Base-by-base conservation (phyloP, 2,329 filamentous ascomycete genomes). In the Mariannaea elegans region DNA sequence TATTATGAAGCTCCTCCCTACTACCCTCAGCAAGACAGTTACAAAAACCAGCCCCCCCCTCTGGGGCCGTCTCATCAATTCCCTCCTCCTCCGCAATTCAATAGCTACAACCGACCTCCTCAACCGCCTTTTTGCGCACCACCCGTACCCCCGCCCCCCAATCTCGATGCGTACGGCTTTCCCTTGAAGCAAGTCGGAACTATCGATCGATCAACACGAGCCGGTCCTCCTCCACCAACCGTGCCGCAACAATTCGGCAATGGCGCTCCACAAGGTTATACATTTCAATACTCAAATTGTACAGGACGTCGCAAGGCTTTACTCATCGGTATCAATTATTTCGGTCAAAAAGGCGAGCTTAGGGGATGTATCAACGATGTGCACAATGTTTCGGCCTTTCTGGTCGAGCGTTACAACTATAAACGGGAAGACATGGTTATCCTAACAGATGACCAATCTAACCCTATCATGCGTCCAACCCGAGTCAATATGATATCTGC, bases 291-390 rank as follows among this genome's bases (percentile, higher is more conserved):
- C 79, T 91, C 88, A 56, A 87, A 88, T 72, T 93, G 90, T 73
- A 89, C 87, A 6, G 90, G 90, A 45, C 84, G 84, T 64, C 83
- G 90, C 69, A 92, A 92, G 78, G 90, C 90, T 6, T 78, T 93
- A 55, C 78, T 93, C 52, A 91, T 93, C 63, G 90, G 90, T 49
- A 92, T 93, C 81, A 93, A 93, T 81, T 93, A 93, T 79, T 90
- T 92, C 69, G 87, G 87, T 48, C 88, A 91, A 72, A 77, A 87
- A 21, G 90, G 87, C 47, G 88, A 92, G 80, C 83, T 93, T 48
- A 82, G 87, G 61, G 90, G 90, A 39, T 93, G 90, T 76, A 92
- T 93, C 82, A 93, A 93, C 76, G 90, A 93, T 73, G 89, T 90
- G 29, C 87, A 89, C 77, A 93, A 93, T 73, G 85, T 93, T 76